A percentile compares a stretch with the other conserved stretches of the same genome.
Conservation (phyloP, 2,329 filamentous ascomycete species). For the Lecanicillium sp. region DNA sequence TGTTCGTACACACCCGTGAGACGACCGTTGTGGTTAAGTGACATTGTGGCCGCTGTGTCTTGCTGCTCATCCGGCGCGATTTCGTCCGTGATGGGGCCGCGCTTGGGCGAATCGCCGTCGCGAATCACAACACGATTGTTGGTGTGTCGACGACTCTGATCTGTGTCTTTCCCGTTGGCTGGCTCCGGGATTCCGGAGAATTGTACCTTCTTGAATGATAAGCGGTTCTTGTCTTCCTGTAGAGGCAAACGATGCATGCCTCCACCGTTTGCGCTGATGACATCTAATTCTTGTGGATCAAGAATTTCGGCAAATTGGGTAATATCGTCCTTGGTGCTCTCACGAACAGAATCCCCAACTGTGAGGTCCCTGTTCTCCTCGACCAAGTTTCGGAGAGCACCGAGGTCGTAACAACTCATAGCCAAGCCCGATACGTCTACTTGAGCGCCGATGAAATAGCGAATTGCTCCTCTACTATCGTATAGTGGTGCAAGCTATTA, state of each 20-base stretch:
- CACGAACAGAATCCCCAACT: constrained; percentile 3
- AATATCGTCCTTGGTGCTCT: constrained; percentile 52
- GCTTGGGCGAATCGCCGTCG: constrained; percentile 11
- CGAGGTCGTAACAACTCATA: constrained; percentile 58
- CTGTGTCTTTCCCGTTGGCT: background rate
- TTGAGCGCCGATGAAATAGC: constrained; percentile 63
- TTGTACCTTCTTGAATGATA: constrained; percentile 8
- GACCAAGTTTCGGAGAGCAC: constrained; percentile 47
- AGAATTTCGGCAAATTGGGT: constrained; percentile 63
- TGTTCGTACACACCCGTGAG: constrained; percentile 38
- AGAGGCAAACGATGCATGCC: constrained; percentile 47
- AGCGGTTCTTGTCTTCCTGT: constrained; percentile 1
- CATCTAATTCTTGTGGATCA: constrained; percentile 59
- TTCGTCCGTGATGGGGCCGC: constrained; percentile 27
- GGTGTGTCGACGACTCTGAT: constrained; percentile 5
- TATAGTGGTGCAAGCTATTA: constrained; percentile 49
- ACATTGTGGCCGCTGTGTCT: constrained; percentile 1
- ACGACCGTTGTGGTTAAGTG: constrained; percentile 19
- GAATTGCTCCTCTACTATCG: constrained; percentile 56
- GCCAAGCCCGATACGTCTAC: constrained; percentile 61
- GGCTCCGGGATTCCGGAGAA: background rate
- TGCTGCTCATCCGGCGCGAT: background rate
- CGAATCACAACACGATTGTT: constrained; percentile 17
- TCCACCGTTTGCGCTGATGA: constrained; percentile 56
- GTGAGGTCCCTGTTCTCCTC: constrained; percentile 12